Conservation (phyloP, 176 grass and related monocot species). For the Saccharum spontaneum region DNA sequence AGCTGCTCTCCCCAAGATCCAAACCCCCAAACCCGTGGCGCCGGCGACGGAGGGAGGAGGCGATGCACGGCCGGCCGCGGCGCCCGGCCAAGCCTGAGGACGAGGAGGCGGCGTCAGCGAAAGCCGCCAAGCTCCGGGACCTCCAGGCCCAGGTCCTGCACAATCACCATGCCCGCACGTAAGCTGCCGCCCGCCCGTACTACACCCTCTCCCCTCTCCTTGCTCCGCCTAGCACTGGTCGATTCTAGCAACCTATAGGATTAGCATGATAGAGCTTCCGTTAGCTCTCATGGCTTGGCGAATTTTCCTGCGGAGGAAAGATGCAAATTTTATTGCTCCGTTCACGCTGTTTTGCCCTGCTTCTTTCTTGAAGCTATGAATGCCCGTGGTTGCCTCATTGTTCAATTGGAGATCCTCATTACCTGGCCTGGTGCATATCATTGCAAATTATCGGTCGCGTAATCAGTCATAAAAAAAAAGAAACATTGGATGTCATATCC, state of each 20-base stretch:
- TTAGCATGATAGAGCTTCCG: background rate
- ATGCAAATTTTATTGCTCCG: background rate
- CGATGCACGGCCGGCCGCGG: slow-evolving; percentile 81
- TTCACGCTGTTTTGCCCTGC: too few relatives aligned
- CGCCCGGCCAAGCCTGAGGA: slow-evolving; percentile 63
- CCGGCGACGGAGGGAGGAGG: slow-evolving; percentile 27
- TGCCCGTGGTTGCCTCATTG: too few relatives aligned
- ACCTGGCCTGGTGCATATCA: background rate
- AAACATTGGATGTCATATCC: background rate
- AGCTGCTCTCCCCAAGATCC: slow-evolving; percentile 24
- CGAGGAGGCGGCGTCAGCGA: slow-evolving; percentile 43
- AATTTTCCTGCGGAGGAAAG: background rate
- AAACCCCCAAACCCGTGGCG: background rate
- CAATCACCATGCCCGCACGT: slow-evolving; percentile 75
- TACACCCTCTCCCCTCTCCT: background rate
- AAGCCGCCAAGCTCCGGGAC: slow-evolving; percentile 63
- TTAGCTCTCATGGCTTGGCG: background rate
- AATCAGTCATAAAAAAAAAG: background rate
- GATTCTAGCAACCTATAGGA: background rate
- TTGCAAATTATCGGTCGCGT: background rate
- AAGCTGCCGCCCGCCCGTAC: slow-evolving; percentile 5
- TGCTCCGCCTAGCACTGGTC: background rate
- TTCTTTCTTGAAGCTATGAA: too few relatives aligned
- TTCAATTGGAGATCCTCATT: background rate
- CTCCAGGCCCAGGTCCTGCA: slow-evolving; percentile 71